A percentile compares a stretch with the other conserved stretches of the same genome.
Conservation (phyloP, 768 basidiomycete genomes). For the Pulveroboletus sp. region DNA sequence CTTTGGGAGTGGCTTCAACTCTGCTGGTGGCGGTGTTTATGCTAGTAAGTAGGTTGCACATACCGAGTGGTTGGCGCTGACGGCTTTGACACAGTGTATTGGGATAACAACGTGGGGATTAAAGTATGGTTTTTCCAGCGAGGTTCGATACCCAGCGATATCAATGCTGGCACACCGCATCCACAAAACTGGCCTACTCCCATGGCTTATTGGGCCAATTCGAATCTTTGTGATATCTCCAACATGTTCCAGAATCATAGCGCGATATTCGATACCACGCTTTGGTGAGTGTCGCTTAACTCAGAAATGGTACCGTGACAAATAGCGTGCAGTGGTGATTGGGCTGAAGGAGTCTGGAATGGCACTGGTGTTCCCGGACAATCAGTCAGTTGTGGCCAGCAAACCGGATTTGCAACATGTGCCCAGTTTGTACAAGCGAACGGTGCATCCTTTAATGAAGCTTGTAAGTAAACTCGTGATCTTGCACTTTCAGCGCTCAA, state of each 20-base stretch:
- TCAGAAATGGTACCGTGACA: slow-evolving; percentile 3
- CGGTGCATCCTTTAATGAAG: slow-evolving; percentile 67
- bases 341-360: slow-evolving; percentile 83
- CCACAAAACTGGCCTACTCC: slow-evolving; percentile 77
- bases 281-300: slow-evolving; percentile 49
- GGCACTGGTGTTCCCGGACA: slow-evolving; percentile 75
- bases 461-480: slow-evolving; percentile 56
- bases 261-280: slow-evolving; percentile 81
- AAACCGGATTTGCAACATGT: slow-evolving; percentile 81
- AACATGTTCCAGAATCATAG: slow-evolving; percentile 74
- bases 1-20: slow-evolving; percentile 86
- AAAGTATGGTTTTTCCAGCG: slow-evolving; percentile 81
- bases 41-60: slow-evolving; percentile 56
- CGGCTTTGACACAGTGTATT: slow-evolving; percentile 14
- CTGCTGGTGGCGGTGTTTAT: slow-evolving; percentile 83
- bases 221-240: slow-evolving; percentile 69
- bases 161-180: slow-evolving; percentile 64
- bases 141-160: slow-evolving; percentile 69
- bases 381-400: slow-evolving; percentile 76
- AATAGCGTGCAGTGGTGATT: slow-evolving; percentile 62
- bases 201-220: slow-evolving; percentile 70
- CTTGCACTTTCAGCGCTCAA: slow-evolving; percentile 4
- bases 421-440: slow-evolving; percentile 69
- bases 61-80: background rate
- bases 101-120: slow-evolving; percentile 64